A percentile compares a stretch with the other conserved stretches of the same genome.
These are phyloP conservation scores for Beauveria rudraprayagi DNA, from an alignment of 2,329 filamentous ascomycete species.

Conservation along the genomic window DNA sequence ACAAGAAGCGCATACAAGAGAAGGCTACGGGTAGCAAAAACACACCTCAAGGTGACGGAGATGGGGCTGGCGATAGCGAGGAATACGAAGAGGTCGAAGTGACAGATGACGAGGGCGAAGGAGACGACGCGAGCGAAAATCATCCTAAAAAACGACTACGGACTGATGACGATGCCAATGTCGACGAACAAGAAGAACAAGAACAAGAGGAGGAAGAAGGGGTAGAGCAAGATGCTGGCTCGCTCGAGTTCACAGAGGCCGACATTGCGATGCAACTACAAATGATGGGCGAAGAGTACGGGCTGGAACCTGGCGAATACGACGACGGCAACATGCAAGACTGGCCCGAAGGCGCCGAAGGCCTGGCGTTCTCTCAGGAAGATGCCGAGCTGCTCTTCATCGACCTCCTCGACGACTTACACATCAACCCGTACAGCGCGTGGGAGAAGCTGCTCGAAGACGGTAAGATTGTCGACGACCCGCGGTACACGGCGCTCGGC, in stretches of 20 bases:
- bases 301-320: slow-evolving; percentile 68
- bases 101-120: slow-evolving; percentile 40
- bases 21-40: slow-evolving; percentile 32
- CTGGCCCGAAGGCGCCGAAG: slow-evolving; percentile 66
- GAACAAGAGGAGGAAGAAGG: slow-evolving; percentile 56
- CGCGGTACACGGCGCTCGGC: slow-evolving; percentile 73
- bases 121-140: slow-evolving; percentile 26
- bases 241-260: slow-evolving; percentile 82
- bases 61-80: slow-evolving; percentile 44
- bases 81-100: slow-evolving; percentile 70
- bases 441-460: slow-evolving; percentile 89
- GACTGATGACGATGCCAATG: slow-evolving; percentile 47
- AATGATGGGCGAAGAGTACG: slow-evolving; percentile 81
- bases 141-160: slow-evolving; percentile 55
- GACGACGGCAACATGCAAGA: slow-evolving; percentile 53
- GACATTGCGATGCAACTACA: slow-evolving; percentile 90
- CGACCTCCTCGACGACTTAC: slow-evolving; percentile 74
- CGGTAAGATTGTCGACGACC: slow-evolving; percentile 72
- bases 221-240: slow-evolving; percentile 38
- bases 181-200: slow-evolving; percentile 35
- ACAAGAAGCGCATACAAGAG: slow-evolving; percentile 61
- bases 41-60: slow-evolving; percentile 1
- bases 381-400: slow-evolving; percentile 75
- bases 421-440: slow-evolving; percentile 77
- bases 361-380: slow-evolving; percentile 60